These are phyloP conservation scores for Physaria fendleri DNA, from an alignment of 345 rosid species.

Conservation along the genomic window DNA sequence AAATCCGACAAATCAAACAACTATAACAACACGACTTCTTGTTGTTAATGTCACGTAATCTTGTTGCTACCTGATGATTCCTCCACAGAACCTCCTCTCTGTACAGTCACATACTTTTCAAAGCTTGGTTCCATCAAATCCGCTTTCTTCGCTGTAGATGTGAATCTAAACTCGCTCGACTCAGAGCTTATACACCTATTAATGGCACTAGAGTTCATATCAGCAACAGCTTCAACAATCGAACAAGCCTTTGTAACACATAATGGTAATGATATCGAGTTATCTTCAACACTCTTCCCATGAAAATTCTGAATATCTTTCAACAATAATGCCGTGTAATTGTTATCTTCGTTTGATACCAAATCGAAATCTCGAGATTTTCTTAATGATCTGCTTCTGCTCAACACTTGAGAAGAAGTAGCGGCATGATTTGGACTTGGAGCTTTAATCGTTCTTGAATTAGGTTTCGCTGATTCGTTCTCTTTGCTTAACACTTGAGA, in stretches of 20 bases:
- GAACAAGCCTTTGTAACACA: constrained; percentile 81
- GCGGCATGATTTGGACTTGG: background rate
- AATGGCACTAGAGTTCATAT: constrained; percentile 56
- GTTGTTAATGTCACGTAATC: constrained; percentile 22
- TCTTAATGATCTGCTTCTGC: constrained; percentile 69
- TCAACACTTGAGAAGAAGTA: constrained; percentile 34
- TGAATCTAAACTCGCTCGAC: constrained; percentile 18
- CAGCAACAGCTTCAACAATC: constrained; percentile 80
- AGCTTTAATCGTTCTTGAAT: constrained; percentile 12
- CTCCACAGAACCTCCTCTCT: constrained; percentile 47
- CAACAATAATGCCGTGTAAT: constrained; percentile 56
- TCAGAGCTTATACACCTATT: constrained; percentile 11
- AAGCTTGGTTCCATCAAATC: constrained; percentile 78
- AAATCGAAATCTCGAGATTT: constrained; percentile 56
- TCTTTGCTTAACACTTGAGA: too few species aligned
- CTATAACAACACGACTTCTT: background rate
- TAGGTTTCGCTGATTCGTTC: constrained; percentile 3
- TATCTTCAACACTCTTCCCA: constrained; percentile 38
- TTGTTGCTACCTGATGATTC: constrained; percentile 93
- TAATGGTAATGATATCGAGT: constrained; percentile 13
- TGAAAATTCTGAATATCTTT: constrained; percentile 88
- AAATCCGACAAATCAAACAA: background rate
- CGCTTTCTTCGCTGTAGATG: constrained; percentile 33
- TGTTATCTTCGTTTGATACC: constrained; percentile 27
- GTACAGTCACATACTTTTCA: constrained; percentile 72